A percentile compares a stretch with the other conserved stretches of the same genome.
Conservation (phyloP, 2,329 filamentous ascomycete species). For the Penicillium sp. region DNA sequence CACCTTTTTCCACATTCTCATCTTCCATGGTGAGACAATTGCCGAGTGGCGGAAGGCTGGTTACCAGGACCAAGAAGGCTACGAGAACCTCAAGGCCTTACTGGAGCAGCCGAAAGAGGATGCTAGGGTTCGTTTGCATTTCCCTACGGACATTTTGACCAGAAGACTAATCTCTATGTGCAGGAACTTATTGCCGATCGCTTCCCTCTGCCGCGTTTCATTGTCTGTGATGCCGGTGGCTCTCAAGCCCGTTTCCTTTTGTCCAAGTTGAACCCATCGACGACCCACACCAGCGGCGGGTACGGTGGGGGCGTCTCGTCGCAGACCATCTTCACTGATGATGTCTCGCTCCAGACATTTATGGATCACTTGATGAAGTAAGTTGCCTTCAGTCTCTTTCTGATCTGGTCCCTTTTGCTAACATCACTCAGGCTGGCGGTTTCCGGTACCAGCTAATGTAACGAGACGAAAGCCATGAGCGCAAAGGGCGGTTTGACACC, state of each 20-base stretch:
- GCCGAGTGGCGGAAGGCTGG: slow-evolving; percentile 97
- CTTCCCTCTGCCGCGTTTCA: slow-evolving; percentile 96
- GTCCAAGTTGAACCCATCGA: slow-evolving; percentile 95
- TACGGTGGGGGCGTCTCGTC: slow-evolving; percentile 87
- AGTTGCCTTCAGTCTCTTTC: slow-evolving; percentile 35
- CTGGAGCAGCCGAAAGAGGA: slow-evolving; percentile 95
- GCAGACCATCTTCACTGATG: slow-evolving; percentile 98
- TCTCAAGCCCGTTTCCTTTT: slow-evolving; percentile 95
- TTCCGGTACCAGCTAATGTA: slow-evolving; percentile 45
- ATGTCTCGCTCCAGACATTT: slow-evolving; percentile 95
- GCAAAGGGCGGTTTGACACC: slow-evolving; percentile 30
- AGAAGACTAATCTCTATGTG: neutral
- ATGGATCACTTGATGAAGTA: slow-evolving; percentile 99
- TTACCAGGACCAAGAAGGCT: slow-evolving; percentile 96
- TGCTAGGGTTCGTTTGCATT: slow-evolving; percentile 62
- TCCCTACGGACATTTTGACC: neutral
- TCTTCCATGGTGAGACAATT: slow-evolving; percentile 97
- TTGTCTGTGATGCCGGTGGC: slow-evolving; percentile 96
- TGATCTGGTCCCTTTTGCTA: slow-evolving; percentile 19
- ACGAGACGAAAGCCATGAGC: slow-evolving; percentile 31
- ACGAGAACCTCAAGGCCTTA: slow-evolving; percentile 86
- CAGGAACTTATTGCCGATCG: slow-evolving; percentile 94
- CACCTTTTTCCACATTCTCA: slow-evolving; percentile 98
- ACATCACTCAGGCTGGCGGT: slow-evolving; percentile 43
- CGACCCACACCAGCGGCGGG: slow-evolving; percentile 86